Base-by-base conservation (phyloP, 345 rosid genomes). In the Toxicodendron radicans region DNA sequence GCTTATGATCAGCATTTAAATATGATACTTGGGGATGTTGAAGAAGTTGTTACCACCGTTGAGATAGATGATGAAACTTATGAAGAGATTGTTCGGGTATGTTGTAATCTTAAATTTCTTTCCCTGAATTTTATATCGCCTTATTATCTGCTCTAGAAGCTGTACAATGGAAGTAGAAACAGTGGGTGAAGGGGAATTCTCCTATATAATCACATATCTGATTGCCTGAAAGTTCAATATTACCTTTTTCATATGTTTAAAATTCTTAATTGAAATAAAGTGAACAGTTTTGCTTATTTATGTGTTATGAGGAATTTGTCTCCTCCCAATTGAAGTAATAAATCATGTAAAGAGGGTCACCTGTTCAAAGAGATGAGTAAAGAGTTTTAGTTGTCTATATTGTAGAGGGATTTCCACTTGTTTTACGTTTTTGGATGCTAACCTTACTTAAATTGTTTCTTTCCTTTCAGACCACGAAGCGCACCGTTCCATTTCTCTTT, bases 1-100 rank as follows among this genome's bases (percentile, higher is more conserved):
- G 99, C 99, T 53, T 96, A 93, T 81, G 99, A 96, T 88, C 98
- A 96, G 86, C 99, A 96, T 85, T 83, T 96, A 73, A 96, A 96
- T 79, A 96, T 96, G 99, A 93, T 96, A 78, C 97, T 96, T 30
- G 99, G 98, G 68, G 98, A 96, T 76, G 99, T 96, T 67, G 99
- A 96, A 85, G 99, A 96, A 82, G 82, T 88, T 58, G 91, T 96
- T 64, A 96, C 98, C 7, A 90, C 99, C 0, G 89, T 96, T n/a
- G 99, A 96, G 82, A 96, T 96, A 41, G 99, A 96, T 64, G 99
- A 96, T 59, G 97, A 93, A 79, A 96, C 99, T 6, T 96, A 96
- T 65, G 99, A 96, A 82, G 99, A 93, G 87, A 96, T 96, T 78
- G 98, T 93, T 62, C 86, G 99, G 92, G 99, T 93, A 90, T 53